Evolutionary conservation across 208 protist genomes (phyloP).

Genomic region (Crithidia brevicula): DNA sequence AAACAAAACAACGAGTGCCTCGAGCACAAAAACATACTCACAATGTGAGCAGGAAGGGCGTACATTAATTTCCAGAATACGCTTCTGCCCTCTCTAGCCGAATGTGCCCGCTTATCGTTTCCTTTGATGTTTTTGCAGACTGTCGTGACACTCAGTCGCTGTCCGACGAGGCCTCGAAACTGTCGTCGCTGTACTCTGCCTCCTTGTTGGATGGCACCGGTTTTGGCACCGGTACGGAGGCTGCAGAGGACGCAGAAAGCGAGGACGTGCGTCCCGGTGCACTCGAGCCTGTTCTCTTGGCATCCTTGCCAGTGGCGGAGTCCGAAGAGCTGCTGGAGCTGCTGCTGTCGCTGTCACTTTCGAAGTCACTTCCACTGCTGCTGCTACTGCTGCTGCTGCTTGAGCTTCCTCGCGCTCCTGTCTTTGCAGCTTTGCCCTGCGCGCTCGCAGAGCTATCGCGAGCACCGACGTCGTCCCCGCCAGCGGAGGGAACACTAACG

Average conservation of each 20-base stretch:
- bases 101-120: too few species aligned
- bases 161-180: constrained; percentile 41
- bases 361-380: constrained; percentile 10
- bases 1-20: too few species aligned
- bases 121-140: not conserved
- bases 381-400: constrained; percentile 9
- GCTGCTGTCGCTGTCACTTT: constrained; percentile 3
- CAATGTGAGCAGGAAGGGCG: too few species aligned
- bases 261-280: not conserved
- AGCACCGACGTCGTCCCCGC: too few species aligned
- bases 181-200: constrained; percentile 38
- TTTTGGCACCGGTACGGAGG: constrained; percentile 15
- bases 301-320: not conserved
- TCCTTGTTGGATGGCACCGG: constrained; percentile 8
- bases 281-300: not conserved
- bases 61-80: too few species aligned
- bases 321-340: constrained; percentile 3
- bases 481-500: too few species aligned
- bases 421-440: too few species aligned
- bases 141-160: constrained; percentile 23
- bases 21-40: too few species aligned
- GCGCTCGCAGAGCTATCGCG: too few species aligned
- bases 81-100: too few species aligned
- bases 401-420: not conserved
- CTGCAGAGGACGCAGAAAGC: constrained; percentile 8